Conservation (phyloP, 495 filamentous ascomycete genomes). For the Pseudevernia furfuracea region DNA sequence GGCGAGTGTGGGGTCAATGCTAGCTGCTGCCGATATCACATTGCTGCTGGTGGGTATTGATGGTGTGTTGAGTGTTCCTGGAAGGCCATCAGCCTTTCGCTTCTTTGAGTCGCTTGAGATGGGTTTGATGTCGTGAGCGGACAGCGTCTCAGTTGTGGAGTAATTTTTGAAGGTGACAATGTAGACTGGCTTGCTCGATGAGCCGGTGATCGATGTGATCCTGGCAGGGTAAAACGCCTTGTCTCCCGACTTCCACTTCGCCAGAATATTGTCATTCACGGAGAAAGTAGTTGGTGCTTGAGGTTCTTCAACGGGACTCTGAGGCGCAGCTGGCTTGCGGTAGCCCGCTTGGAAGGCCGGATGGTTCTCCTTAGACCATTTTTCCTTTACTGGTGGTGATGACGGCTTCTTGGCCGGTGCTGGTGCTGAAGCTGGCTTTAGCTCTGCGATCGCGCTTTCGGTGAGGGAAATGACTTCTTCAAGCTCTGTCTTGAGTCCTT, state of each 20-base stretch:
- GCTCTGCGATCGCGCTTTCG: constrained; percentile 72
- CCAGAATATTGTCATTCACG: constrained; percentile 84
- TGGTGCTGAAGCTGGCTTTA: constrained; percentile 52
- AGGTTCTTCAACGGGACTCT: constrained; percentile 40
- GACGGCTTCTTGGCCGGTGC: constrained; percentile 39
- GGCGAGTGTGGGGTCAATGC: constrained; percentile 72
- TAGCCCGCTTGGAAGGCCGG: constrained; percentile 55
- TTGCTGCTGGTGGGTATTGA: constrained; percentile 46
- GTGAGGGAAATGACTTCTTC: constrained; percentile 74
- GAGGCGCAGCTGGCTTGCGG: constrained; percentile 35
- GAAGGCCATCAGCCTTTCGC: constrained; percentile 80
- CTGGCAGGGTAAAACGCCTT: constrained; percentile 85
- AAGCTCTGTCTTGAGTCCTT: constrained; percentile 71
- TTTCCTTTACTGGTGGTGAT: constrained; percentile 47
- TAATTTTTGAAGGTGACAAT: constrained; percentile 91
- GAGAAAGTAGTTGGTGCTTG: constrained; percentile 53
- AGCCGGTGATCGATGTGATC: constrained; percentile 89
- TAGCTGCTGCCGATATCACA: constrained; percentile 82
- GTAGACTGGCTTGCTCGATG: constrained; percentile 78
- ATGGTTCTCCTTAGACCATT: constrained; percentile 68
- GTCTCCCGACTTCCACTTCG: constrained; percentile 85
- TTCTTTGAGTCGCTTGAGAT: constrained; percentile 65
- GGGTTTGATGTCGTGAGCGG: constrained; percentile 76
- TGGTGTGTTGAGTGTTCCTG: constrained; percentile 44
- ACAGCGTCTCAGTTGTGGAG: constrained; percentile 74